Evolutionary conservation across 2,329 filamentous ascomycete species (phyloP), one percentile per base, ranked within the genome.

Genomic region (Colletotrichum plurivorum): DNA sequence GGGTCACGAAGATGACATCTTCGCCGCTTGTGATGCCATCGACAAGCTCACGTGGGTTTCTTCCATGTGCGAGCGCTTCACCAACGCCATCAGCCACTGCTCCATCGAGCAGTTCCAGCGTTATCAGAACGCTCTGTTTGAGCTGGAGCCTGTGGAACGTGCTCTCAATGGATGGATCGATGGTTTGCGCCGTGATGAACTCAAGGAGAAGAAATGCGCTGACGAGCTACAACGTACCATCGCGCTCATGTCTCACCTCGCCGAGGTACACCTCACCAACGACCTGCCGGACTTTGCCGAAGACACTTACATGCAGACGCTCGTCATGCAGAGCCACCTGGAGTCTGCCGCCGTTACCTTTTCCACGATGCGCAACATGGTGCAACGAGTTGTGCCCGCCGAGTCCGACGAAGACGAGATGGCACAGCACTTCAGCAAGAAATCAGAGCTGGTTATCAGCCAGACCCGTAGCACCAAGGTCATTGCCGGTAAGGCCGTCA

Each of bases 101-200:
- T 91, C 92, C 2, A 84, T 93, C 1, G 90, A 93, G 55, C 89
- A 94, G 67, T 98, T 98, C 78, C 87, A 88, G 53, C 90, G 85
- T 72, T 96, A 94, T 73, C 92, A 94, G 74, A 91, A 92, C 49
- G 93, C 94, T 2, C 81, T 96, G 67, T 93, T 94, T 74, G 96
- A 98, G 79, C 85, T 98, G 58, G 94, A 97, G 77, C 94, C 95
- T 0, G 94, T 98, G 12, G 96, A 99, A 81, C 89, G 94, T 66
- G 93, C 93, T 0, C 82, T 98, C 57, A 97, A 97, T 76, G 88
- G 88, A 63, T 97, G 94, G 89, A 93, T 98, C 65, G 95, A 98
- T 72, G 90, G 90, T 6, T 79, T 98, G 63, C 91, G 94, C 72
- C 90, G 90, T 60, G 94, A 97, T 73, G 94, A 97, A 64, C 83